These are phyloP conservation scores for Nannochloris sp. DNA, from an alignment of 139 green algal species.

Conservation along the genomic window DNA sequence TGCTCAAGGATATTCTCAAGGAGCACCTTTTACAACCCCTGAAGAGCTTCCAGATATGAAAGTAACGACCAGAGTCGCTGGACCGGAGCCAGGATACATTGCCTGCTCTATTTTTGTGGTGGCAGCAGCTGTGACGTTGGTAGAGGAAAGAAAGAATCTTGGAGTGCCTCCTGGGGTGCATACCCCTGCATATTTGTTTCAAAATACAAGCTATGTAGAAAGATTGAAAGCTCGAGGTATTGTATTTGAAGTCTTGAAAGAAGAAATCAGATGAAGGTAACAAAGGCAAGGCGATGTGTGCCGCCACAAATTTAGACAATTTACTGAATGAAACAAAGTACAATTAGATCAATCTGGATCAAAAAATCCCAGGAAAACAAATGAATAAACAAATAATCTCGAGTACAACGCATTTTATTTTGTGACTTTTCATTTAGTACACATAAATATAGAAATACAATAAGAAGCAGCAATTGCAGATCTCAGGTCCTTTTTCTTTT, in stretches of 20 bases:
- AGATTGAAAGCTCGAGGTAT: conserved; percentile 25
- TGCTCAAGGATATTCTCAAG: conserved; percentile 27
- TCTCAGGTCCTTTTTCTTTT: neutral
- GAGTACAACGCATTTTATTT: conserved; percentile 1
- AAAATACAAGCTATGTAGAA: conserved; percentile 23
- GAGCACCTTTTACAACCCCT: neutral
- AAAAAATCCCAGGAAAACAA: neutral
- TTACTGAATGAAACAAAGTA: neutral
- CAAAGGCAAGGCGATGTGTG: neutral
- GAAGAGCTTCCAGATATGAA: conserved; percentile 11
- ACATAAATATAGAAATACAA: neutral
- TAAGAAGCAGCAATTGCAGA: neutral
- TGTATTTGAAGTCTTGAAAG: conserved; percentile 7
- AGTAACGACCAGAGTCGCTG: conserved; percentile 19
- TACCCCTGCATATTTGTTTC: conserved; percentile 23
- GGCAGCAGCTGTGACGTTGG: conserved; percentile 36
- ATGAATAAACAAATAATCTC: neutral
- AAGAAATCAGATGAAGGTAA: neutral
- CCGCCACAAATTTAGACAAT: no score
- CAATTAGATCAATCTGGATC: neutral
- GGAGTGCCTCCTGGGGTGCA: conserved; percentile 11
- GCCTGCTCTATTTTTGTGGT: conserved; percentile 47
- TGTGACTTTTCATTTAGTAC: neutral
- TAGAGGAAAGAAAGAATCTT: conserved; percentile 34
- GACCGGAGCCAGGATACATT: conserved; percentile 57